These are phyloP conservation scores for Arctium lappa DNA, from an alignment of 129 eudicot species.

Conservation along the genomic window DNA sequence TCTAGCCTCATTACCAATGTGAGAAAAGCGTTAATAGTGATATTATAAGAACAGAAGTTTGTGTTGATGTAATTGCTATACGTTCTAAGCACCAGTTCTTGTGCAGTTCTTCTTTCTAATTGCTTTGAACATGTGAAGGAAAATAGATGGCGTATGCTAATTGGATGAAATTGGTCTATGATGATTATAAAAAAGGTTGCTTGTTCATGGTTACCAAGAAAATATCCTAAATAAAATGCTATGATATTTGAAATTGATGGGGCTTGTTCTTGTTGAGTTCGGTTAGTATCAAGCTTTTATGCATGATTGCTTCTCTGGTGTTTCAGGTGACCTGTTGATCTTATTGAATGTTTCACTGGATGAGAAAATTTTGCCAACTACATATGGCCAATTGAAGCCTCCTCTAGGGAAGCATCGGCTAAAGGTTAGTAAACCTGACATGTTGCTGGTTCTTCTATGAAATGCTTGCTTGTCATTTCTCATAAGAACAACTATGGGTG, in stretches of 20 bases:
- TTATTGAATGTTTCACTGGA: constrained; percentile 70
- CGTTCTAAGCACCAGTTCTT: neutral
- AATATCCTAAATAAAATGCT: neutral
- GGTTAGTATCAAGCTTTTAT: neutral
- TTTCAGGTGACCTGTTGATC: constrained; percentile 65
- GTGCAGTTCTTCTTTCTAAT: neutral
- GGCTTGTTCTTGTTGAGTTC: neutral
- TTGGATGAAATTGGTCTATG: neutral
- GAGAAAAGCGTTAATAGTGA: neutral
- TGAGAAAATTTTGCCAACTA: constrained; percentile 74
- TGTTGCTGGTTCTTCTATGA: neutral
- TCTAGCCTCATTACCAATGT: neutral
- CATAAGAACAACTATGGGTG: neutral
- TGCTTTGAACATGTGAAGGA: neutral
- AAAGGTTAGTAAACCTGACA: constrained; percentile 51
- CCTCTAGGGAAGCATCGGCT: constrained; percentile 93
- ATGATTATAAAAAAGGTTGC: neutral
- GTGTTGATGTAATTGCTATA: neutral
- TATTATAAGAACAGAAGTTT: neutral
- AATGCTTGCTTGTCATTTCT: neutral
- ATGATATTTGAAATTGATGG: neutral
- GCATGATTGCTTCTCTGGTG: neutral
- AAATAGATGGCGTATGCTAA: neutral
- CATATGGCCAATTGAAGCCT: constrained; percentile 87
- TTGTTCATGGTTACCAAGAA: neutral